These are phyloP conservation scores for Linanthus parryae DNA, from an alignment of 148 eudicot genomes.

Conservation along the genomic window DNA sequence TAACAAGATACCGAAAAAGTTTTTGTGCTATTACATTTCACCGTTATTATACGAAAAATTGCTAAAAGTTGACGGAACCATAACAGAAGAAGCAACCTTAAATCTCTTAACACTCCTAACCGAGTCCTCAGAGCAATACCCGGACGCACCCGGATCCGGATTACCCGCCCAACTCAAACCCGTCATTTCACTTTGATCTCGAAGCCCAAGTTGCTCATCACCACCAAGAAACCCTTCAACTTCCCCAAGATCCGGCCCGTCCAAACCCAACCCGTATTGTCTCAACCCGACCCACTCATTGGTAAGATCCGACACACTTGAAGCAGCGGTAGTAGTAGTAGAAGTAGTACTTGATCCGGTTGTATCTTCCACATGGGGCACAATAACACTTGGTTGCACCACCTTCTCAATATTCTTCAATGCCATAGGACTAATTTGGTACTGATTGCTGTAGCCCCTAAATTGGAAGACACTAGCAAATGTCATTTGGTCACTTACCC, in stretches of 20 bases:
- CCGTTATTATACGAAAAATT: constrained; percentile 10
- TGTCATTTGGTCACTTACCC: constrained; percentile 48
- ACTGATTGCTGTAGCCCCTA: constrained; percentile 18
- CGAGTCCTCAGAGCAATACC: constrained; percentile 9
- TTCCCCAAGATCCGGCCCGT: constrained; percentile 30
- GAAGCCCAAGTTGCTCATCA: no score
- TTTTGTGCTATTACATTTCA: not conserved
- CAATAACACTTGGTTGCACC: constrained; percentile 43
- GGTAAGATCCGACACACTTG: constrained; percentile 31
- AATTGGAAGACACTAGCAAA: constrained; percentile 43
- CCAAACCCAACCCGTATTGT: constrained; percentile 27
- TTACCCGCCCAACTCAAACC: no score
- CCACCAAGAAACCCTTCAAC: constrained; percentile 3
- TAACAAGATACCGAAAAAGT: no score
- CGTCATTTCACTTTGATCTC: constrained; percentile 17
- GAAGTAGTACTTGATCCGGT: no score
- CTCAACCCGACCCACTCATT: constrained; percentile 25
- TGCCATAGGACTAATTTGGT: constrained; percentile 15
- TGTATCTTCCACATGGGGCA: no score
- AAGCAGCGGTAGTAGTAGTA: constrained; percentile 22
- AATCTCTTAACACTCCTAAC: constrained; percentile 49
- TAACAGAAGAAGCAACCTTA: constrained; percentile 43
- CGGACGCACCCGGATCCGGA: constrained; percentile 21
- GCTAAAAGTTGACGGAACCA: constrained; percentile 42
- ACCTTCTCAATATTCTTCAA: constrained; percentile 27